Percentiles rank a stretch among this genome's conserved stretches.
Conservation (phyloP, 148 eudicot species). For the Cornus suecica region DNA sequence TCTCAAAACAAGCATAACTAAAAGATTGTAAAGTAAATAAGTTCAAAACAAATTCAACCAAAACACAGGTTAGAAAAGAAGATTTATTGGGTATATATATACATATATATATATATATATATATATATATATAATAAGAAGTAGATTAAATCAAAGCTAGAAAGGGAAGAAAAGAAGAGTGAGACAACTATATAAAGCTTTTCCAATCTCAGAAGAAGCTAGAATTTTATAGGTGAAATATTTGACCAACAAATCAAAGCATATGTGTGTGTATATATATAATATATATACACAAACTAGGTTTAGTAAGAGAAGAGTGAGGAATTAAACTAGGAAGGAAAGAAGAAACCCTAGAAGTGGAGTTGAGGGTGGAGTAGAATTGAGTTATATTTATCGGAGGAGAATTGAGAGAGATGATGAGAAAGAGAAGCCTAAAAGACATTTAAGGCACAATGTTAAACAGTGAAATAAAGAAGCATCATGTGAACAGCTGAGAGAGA, state of each 20-base stretch:
- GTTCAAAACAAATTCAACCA: not conserved
- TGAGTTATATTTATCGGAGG: conserved; percentile 3
- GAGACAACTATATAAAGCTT: not conserved
- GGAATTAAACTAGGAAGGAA: not conserved
- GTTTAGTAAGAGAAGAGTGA: not conserved
- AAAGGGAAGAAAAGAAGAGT: not conserved
- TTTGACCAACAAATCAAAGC: not conserved
- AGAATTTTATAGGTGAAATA: not conserved
- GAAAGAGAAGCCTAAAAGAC: not conserved
- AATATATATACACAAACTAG: too few species aligned
- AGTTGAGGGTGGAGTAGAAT: conserved; percentile 1
- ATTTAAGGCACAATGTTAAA: conserved; percentile 3
- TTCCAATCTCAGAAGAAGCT: too few species aligned
- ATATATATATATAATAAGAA: too few species aligned
- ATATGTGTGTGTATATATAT: too few species aligned
- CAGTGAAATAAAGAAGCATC: conserved; percentile 21
- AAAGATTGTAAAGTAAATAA: not conserved
- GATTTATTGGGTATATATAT: not conserved
- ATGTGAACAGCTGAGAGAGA: not conserved
- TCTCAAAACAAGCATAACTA: not conserved
- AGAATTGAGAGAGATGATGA: not conserved
- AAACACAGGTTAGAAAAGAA: not conserved
- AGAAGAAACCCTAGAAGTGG: not conserved
- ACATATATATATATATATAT: too few species aligned
- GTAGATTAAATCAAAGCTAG: not conserved